Evolutionary conservation across 225 moss, liverwort and hornwort genomes (phyloP), one percentile per base, ranked within the genome.

Genomic region (Neckera pumila): DNA sequence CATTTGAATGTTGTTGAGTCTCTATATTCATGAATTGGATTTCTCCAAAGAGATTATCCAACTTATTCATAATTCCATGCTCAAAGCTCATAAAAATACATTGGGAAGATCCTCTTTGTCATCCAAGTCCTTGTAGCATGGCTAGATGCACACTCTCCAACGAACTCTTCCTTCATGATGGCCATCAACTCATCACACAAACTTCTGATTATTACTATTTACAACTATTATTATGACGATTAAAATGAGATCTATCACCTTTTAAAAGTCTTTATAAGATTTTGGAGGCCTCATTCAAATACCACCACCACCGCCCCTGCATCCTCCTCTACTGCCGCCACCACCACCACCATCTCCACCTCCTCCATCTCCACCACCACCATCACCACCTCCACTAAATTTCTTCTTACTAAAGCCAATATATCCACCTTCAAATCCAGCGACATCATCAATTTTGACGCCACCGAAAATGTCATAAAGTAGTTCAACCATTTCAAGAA

Each of bases 371-470:
- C 21, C 51, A 21, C 1, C 34, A 5, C 5, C 53, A 5, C 14
- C 34, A 1, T 27, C 19, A 2, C 51, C 53, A 22, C 53, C 54
- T 14, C 6, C 36, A 34, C 13, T 22, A 9, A 17, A 0, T 62
- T 30, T 81, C 17, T 11, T 2, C 5, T 60, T 61, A 38, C 14
- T 79, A 14, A 9, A 15, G 47, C 21, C 1, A 60, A 60, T 23
- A 18, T 90, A 90, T 43, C 90, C 79, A 54, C 71, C 72, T 79
- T 90, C 90, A 45, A 70, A 90, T 31, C 87, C 84, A 72, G n/a
- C 71, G 53, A 25, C 1, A 27, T 79, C 53, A 67, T 61, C 42
- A 14, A 84, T 51, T 40, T 67, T 51, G 25, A 34, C 7, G 17
- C 62, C 71, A 34, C 87, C 84, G 15, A 87, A 79, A n/a, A 84